Base-by-base conservation (phyloP, 306 rosid genomes). In the Vigna nakashimae region DNA sequence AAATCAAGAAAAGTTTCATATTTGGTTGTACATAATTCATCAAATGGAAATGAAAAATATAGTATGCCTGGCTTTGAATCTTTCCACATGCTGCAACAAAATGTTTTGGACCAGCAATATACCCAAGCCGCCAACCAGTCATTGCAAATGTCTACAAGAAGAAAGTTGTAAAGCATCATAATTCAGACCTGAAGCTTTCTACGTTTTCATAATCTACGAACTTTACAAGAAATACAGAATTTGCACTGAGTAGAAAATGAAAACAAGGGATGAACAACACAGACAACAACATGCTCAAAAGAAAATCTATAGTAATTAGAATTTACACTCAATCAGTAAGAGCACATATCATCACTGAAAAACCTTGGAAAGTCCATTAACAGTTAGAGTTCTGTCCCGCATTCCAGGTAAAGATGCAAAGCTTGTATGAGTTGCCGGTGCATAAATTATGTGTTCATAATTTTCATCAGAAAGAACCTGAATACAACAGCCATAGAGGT, bases 81-180 rank as follows among this genome's bases (percentile, higher is more conserved):
- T 92, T 92, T 76, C 80, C 86, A 69, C 94, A 92, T n/a, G 97
- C 94, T 7, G 87, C 42, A 45, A 90, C 82, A 75, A 90, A 90
- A 81, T 92, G 94, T 59, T 90, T 92, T 48, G 97, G 91, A 65
- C 94, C 93, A 59, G 94, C 97, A 65, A 92, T 5, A 84, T 92
- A 92, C 76, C 97, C 93, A 68, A 90, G 91, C 34, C 98, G 88
- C 98, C 97, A 93, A 82, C 98, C 98, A 63, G 98, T 93, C 98
- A 93, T 93, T 71, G 97, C 98, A 83, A 93, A 93, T 66, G 97
- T 85, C 98, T 91, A 70, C 84, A 84, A 34, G 38, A 58, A 78
- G 43, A 55, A 71, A 86, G 12, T 28, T 75, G 78, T 52, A 69
- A 75, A 70, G 48, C 77, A 26, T 83, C 83, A 83, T 58, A 72